Base-by-base conservation (phyloP, 2,329 filamentous ascomycete genomes). In the Emergomyces pasteurianus region DNA sequence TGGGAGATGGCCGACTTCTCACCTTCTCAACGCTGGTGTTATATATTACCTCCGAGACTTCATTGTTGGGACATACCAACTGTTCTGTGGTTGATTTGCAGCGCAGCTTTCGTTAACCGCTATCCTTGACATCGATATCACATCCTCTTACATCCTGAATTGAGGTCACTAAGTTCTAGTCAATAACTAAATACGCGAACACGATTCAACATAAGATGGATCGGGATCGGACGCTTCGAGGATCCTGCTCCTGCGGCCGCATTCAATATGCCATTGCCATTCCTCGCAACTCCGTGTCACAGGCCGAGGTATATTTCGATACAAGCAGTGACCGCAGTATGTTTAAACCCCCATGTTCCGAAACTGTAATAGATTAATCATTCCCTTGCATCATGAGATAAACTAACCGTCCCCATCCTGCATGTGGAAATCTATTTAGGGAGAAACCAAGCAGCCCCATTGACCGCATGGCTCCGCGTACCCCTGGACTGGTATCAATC, bases 401-500 rank as follows among this genome's bases (percentile, higher is more conserved):
- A 10, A 36, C 38, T 31, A 46, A 46, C 18, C 14, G 16, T 28
- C 1, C 5, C 8, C 42, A 5, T n/a, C 26, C 7, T 50, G 47
- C 23, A 50, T 50, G 47, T 50, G 47, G 12, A 18, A 34, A 18
- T 34, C 31, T 16, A 43, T 58, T 34, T 64, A 89, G 81, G 83
- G 77, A 75, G 79, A 69, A 81, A 85, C 31, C 83, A 89, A 66
- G 88, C 86, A 31, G 82, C 85, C 38, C 89, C 89, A 18, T 79
- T 95, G 56, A 86, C 88, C 0, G 87, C 89, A 64, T 95, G 88
- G 81, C 84, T 96, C 54, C 86, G 89, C 67, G 86, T 96, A 1
- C 92, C 91, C 1, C 80, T 96, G 28, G 74, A 80, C 49, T 95
- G 88, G 88, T 94, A 91, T 73, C 85, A 86, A 67, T 90, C 86